Evolutionary conservation across 2,329 filamentous ascomycete genomes (phyloP), one percentile per base, ranked within the genome.

Genomic region (Trichoderma atroviride): DNA sequence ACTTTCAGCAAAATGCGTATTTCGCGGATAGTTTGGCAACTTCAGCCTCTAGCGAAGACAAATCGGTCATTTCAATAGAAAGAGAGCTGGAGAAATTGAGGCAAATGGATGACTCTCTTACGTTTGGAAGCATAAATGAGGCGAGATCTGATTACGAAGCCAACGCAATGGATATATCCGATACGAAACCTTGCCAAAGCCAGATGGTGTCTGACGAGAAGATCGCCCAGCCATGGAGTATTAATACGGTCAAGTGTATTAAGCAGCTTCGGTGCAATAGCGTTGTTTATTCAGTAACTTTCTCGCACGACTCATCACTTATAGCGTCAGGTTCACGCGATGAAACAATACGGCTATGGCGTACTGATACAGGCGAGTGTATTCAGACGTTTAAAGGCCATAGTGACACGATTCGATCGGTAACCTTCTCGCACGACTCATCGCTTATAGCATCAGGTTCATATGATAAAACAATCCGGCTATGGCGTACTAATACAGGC

Each of bases 1-100:
- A 61, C 37, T 61, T 61, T 61, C 58, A 11, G 58, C 58, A 61
- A 14, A 61, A 61, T 61, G 35, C 58, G 7, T 61, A 61, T 47
- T 61, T 61, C 40, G 58, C 58, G 24, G 58, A 43, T 22, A 61
- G 58, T 47, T 47, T 10, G 29, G 22, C n/a, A 61, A 27, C 35
- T 29, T 61, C 58, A 61, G 24, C n/a, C 58, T 47, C 58, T 29
- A 61, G 58, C 11, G 33, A 47, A 31, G 9, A 27, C 22, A 19
- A 61, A 29, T 61, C 58, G 24, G 22, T 40, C 58, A 35, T 37
- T 47, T 61, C 58, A 47, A 47, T 37, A 31, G 35, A 61, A 27
- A 40, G 40, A 24, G 58, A 61, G 40, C 35, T 61, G 14, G 27
- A 61, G 19, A 61, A 47, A 16, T 61, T 22, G 58, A 61, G 50